Percentiles rank a stretch among this genome's conserved stretches.
These are phyloP conservation scores for Tuber calosporum DNA, from an alignment of 495 filamentous ascomycete species.

Conservation along the genomic window DNA sequence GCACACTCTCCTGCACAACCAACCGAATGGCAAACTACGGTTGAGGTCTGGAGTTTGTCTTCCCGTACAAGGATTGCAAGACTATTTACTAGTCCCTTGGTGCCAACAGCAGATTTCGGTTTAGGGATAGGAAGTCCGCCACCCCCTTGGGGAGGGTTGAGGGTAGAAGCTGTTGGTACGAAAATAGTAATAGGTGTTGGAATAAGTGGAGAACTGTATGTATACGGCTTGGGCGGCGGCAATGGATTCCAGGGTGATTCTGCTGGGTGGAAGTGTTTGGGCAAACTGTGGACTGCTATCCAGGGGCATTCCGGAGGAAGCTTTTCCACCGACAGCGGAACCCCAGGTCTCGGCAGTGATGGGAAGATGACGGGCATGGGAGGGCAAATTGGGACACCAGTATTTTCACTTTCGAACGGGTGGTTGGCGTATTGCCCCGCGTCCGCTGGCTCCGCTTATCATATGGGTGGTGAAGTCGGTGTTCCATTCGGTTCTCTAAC, in stretches of 20 bases:
- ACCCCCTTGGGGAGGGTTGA: slow-evolving; percentile 42
- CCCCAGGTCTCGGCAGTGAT: slow-evolving; percentile 13
- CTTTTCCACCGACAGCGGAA: slow-evolving; percentile 22
- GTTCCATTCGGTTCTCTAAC: slow-evolving; percentile 54
- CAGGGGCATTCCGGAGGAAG: slow-evolving; percentile 29
- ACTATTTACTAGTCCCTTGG: slow-evolving; percentile 38
- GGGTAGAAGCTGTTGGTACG: slow-evolving; percentile 42
- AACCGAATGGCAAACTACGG: slow-evolving; percentile 41
- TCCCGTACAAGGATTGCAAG: slow-evolving; percentile 28
- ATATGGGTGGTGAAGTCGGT: slow-evolving; percentile 57
- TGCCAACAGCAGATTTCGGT: slow-evolving; percentile 40
- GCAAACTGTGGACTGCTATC: slow-evolving; percentile 38
- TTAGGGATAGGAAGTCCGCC: slow-evolving; percentile 33
- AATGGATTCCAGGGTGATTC: slow-evolving; percentile 19
- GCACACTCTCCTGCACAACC: slow-evolving; percentile 21
- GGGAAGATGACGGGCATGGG: slow-evolving; percentile 21
- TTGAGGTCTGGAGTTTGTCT: slow-evolving; percentile 41
- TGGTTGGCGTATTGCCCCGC: slow-evolving; percentile 85
- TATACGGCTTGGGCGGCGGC: slow-evolving; percentile 33
- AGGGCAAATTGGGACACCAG: slow-evolving; percentile 46
- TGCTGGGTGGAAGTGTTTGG: slow-evolving; percentile 38
- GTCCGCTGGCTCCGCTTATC: slow-evolving; percentile 57
- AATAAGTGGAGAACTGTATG: slow-evolving; percentile 39
- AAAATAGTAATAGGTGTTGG: slow-evolving; percentile 37
- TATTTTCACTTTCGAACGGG: slow-evolving; percentile 67